Conservation (phyloP, 164 flowering plant species). For the Chimonanthus salicifolius region DNA sequence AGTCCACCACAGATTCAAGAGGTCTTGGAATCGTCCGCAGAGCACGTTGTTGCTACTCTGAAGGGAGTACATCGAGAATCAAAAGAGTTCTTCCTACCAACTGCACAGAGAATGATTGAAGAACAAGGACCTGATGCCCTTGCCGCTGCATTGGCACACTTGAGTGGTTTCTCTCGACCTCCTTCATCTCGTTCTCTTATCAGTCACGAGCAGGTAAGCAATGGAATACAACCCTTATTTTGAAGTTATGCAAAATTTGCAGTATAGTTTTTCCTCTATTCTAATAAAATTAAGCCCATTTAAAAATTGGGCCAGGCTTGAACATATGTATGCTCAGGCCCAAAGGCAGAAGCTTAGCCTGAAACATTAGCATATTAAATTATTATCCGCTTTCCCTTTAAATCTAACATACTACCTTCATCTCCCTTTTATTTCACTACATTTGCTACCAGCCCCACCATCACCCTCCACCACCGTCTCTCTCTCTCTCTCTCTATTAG, state of each 20-base stretch:
- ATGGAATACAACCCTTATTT: background rate
- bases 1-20: constrained; percentile 76
- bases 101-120: constrained; percentile 64
- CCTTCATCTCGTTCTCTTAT: constrained; percentile 91
- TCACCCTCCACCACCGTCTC: no score
- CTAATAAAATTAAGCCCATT: background rate
- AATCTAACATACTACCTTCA: no score
- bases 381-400: no score
- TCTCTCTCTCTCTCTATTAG: no score
- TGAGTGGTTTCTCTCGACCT: constrained; percentile 96
- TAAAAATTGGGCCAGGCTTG: no score
- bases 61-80: constrained; percentile 90
- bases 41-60: constrained; percentile 88
- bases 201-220: constrained; percentile 76
- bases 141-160: constrained; percentile 94
- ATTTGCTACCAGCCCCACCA: no score
- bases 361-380: no score
- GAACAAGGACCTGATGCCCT: constrained; percentile 77
- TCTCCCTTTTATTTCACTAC: no score
- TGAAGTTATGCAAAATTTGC: background rate
- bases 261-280: background rate
- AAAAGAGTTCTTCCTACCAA: constrained; percentile 66
- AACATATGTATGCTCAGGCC: no score
- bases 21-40: constrained; percentile 79
- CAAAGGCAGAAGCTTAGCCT: no score